Conservation (phyloP, 2,329 filamentous ascomycete species). For the Septoria linicola region DNA sequence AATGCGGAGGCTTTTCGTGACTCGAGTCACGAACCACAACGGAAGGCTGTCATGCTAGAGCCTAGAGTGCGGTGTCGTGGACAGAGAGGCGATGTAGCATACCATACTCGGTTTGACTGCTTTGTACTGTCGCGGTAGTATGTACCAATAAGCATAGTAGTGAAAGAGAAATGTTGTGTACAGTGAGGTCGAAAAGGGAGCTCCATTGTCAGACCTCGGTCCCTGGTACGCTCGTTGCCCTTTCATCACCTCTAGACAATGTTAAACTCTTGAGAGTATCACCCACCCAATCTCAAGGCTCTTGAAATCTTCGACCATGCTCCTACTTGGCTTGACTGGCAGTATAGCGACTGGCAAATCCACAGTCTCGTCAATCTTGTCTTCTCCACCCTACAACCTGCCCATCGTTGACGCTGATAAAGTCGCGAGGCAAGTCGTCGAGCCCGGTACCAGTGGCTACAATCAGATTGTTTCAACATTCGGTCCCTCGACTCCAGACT, state of each 20-base stretch:
- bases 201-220: no score
- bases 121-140: no score
- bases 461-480: constrained; percentile 79
- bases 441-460: constrained; percentile 85
- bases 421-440: constrained; percentile 88
- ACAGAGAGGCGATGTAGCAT: neutral
- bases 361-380: constrained; percentile 82
- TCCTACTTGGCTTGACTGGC: constrained; percentile 92
- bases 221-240: no score
- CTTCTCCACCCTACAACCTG: constrained; percentile 75
- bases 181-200: no score
- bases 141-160: no score
- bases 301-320: constrained; percentile 58
- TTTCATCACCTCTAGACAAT: no score
- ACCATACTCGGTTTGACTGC: no score
- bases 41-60: neutral
- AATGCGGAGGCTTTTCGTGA: no score
- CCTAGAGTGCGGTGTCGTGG: neutral
- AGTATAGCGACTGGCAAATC: constrained; percentile 98
- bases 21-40: neutral
- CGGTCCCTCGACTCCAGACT: constrained; percentile 75
- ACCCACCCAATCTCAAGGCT: neutral
- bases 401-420: constrained; percentile 93
- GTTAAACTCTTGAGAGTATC: no score
- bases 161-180: no score